Percentiles rank a stretch among this genome's conserved stretches.
Conservation (phyloP, 2,329 filamentous ascomycete genomes). For the Monilinia fructigena region DNA sequence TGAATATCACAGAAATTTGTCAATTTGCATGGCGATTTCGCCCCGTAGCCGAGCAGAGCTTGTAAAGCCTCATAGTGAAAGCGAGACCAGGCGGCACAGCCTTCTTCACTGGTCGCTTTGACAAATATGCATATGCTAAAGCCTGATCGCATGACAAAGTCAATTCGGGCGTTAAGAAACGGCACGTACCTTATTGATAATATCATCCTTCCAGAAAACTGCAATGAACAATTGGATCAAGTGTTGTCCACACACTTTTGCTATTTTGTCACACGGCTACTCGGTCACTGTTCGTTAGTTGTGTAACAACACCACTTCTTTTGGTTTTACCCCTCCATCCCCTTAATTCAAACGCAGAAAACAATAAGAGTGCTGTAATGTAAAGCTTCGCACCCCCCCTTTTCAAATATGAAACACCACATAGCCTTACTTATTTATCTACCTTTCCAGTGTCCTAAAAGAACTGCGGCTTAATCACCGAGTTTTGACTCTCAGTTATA, state of each 20-base stretch:
- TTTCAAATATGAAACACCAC: neutral
- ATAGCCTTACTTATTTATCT: neutral
- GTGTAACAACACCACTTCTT: constrained; percentile 13
- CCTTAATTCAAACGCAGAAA: neutral
- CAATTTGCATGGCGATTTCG: constrained; percentile 2
- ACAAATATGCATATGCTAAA: constrained; percentile 5
- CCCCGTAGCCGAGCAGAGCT: neutral
- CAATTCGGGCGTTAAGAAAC: constrained; percentile 4
- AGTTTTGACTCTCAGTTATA: constrained; percentile 17
- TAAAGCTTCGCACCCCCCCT: neutral
- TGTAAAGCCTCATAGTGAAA: constrained; percentile 2
- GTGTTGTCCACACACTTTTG: neutral
- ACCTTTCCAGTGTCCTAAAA: constrained; percentile 1
- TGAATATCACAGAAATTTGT: neutral
- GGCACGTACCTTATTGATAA: constrained; percentile 12
- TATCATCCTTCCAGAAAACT: neutral
- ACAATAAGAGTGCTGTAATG: neutral
- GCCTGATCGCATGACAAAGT: constrained; percentile 20
- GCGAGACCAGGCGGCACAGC: constrained; percentile 3
- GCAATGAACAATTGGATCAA: neutral
- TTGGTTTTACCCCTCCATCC: constrained; percentile 10
- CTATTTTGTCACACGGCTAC: constrained; percentile 16
- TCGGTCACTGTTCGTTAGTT: constrained; percentile 9
- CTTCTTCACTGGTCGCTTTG: constrained; percentile 1
- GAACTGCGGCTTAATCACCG: neutral